phyloP scores from a whole-genome alignment of 1,284 basidiomycete species.

The Pascua guehoae region DNA sequence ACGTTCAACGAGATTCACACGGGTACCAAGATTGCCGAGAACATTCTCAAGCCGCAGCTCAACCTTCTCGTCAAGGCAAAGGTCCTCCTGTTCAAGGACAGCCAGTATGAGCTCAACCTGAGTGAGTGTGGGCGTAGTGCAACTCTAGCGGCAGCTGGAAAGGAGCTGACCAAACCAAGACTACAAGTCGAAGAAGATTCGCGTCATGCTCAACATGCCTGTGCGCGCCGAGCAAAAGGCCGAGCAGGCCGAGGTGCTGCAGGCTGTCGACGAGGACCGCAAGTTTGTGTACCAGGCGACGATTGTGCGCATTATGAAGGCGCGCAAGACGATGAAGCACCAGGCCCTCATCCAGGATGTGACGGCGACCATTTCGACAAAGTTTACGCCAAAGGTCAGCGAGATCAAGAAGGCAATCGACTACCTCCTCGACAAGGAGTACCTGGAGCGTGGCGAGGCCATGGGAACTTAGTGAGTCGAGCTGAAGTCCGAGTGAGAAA shows the following conservation, averaged over 20 bases:
- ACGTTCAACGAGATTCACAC: slow-evolving; percentile 73
- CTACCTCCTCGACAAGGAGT: slow-evolving; percentile 93
- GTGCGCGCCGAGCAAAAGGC: slow-evolving; percentile 93
- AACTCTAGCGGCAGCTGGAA: too few relatives aligned
- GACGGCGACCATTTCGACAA: slow-evolving; percentile 72
- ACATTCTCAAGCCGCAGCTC: slow-evolving; percentile 79
- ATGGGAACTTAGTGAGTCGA: slow-evolving; percentile 32
- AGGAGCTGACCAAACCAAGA: slow-evolving; percentile 50
- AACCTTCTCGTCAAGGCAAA: slow-evolving; percentile 83
- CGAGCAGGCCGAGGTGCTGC: slow-evolving; percentile 84
- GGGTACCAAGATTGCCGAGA: slow-evolving; percentile 79
- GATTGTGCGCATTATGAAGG: slow-evolving; percentile 98
- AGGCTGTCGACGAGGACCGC: slow-evolving; percentile 95
- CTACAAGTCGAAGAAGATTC: slow-evolving; percentile 89
- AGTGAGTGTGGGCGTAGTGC: too few relatives aligned
- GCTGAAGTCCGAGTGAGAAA: too few relatives aligned
- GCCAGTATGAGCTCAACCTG: slow-evolving; percentile 86
- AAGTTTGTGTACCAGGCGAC: slow-evolving; percentile 97
- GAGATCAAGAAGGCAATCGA: slow-evolving; percentile 79
- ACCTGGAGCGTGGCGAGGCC: slow-evolving; percentile 86
- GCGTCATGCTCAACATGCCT: slow-evolving; percentile 84
- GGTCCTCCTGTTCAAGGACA: slow-evolving; percentile 71
- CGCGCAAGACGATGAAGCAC: slow-evolving; percentile 93
- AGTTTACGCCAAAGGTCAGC: slow-evolving; percentile 44
- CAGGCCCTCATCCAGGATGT: slow-evolving; percentile 91